Evolutionary conservation across 2,329 filamentous ascomycete species (phyloP).

Genomic region (Neonectria faginata): DNA sequence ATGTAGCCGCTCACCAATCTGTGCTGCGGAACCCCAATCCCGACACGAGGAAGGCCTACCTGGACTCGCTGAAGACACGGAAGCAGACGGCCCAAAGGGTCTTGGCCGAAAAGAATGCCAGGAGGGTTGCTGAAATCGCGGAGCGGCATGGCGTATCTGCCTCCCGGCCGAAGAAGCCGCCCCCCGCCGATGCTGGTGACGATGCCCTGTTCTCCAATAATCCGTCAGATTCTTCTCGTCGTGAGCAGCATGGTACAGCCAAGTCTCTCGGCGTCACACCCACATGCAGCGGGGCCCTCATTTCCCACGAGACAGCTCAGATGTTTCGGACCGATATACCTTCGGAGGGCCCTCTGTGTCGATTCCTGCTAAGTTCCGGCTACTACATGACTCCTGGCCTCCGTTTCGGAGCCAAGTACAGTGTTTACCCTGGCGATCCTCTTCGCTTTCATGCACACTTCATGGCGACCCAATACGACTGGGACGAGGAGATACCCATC

Average conservation of each 20-base stretch:
- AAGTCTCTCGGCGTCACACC: conserved; percentile 51
- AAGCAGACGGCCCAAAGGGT: conserved; percentile 57
- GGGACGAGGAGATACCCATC: conserved; percentile 87
- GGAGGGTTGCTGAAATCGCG: conserved; percentile 49
- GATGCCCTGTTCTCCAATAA: conserved; percentile 37
- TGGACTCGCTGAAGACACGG: conserved; percentile 65
- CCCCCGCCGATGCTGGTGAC: conserved; percentile 29
- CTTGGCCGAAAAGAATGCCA: conserved; percentile 54
- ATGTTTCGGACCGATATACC: conserved; percentile 31
- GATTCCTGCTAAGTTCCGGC: conserved; percentile 79
- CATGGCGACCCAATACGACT: conserved; percentile 83
- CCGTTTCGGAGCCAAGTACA: conserved; percentile 93
- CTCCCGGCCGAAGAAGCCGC: conserved; percentile 13
- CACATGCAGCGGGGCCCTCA: conserved; percentile 50
- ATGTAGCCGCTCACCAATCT: conserved; percentile 75
- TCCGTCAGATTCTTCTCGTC: conserved; percentile 26
- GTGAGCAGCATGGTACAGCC: conserved; percentile 30
- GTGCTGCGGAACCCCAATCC: conserved; percentile 69
- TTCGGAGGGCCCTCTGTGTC: conserved; percentile 72
- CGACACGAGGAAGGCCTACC: conserved; percentile 70
- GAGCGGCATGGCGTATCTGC: conserved; percentile 34
- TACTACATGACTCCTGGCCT: conserved; percentile 94
- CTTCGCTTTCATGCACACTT: conserved; percentile 97
- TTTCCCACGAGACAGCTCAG: conserved; percentile 34
- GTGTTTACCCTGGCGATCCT: conserved; percentile 94